Evolutionary conservation across 768 basidiomycete species (phyloP).

Genomic region (Lactarius evosmus): DNA sequence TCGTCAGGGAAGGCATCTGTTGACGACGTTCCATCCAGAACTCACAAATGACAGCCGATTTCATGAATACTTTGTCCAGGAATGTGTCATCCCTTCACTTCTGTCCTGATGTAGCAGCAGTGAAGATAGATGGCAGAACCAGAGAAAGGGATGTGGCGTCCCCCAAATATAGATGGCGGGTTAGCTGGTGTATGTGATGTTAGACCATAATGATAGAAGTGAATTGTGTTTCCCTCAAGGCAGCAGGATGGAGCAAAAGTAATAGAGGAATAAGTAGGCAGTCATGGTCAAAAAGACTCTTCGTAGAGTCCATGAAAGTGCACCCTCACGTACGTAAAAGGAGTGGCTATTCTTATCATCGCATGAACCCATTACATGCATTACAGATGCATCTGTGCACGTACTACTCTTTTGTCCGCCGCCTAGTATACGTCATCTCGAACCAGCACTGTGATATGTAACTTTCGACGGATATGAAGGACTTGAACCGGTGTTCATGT

Average conservation of each 20-base stretch:
- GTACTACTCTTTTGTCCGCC: too few relatives aligned
- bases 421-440: too few relatives aligned
- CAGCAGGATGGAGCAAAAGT: neutral
- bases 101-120: neutral
- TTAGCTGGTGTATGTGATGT: neutral
- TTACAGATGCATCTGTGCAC: too few relatives aligned
- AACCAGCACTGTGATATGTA: too few relatives aligned
- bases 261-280: neutral
- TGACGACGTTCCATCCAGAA: constrained; percentile 95
- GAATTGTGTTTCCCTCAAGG: neutral
- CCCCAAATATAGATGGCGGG: neutral
- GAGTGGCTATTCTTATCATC: neutral
- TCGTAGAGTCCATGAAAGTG: neutral
- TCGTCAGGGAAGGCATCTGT: constrained; percentile 76
- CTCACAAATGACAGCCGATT: constrained; percentile 83
- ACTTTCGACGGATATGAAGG: too few relatives aligned
- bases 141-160: neutral
- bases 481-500: too few relatives aligned
- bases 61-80: constrained; percentile 84
- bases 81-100: constrained; percentile 54
- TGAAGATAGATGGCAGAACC: neutral
- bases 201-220: neutral
- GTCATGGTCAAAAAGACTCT: neutral
- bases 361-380: too few relatives aligned
- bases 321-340: neutral